phyloP scores from a whole-genome alignment of 2,329 filamentous ascomycete species.

The Fusarium mangiferae region DNA sequence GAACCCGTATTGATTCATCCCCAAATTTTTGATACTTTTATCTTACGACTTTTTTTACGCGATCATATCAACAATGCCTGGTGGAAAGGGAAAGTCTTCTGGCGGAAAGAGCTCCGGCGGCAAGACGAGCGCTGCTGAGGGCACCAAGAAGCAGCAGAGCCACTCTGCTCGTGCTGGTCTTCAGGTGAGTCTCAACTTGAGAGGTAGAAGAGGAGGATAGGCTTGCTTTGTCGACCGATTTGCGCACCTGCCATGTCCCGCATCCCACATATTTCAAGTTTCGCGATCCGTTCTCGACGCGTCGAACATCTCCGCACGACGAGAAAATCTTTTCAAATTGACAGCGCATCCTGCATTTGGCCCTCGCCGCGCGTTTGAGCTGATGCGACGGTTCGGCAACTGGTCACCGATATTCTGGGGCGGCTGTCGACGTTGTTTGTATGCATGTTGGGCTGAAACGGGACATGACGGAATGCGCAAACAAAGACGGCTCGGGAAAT shows the following conservation, averaged over 20 bases:
- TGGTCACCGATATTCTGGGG: conserved; percentile 12
- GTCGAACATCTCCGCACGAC: conserved; percentile 40
- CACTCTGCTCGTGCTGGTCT: conserved; percentile 95
- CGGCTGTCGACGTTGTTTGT: neutral
- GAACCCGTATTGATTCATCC: conserved; percentile 33
- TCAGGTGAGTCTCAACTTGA: conserved; percentile 73
- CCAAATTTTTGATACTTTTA: conserved; percentile 24
- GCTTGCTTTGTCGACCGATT: conserved; percentile 32
- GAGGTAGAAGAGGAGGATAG: conserved; percentile 10
- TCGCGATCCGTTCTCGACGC: conserved; percentile 37
- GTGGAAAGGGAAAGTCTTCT: conserved; percentile 92
- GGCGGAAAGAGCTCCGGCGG: conserved; percentile 89
- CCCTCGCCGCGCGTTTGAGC: neutral
- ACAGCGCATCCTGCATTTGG: conserved; percentile 9
- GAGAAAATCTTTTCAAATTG: conserved; percentile 32
- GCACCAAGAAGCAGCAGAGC: conserved; percentile 89
- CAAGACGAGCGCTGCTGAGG: conserved; percentile 73
- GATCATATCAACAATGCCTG: conserved; percentile 66
- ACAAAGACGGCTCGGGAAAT: conserved; percentile 15
- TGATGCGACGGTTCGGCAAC: conserved; percentile 17
- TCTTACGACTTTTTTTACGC: conserved; percentile 37
- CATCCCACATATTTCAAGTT: conserved; percentile 40
- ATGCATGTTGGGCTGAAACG: conserved; percentile 21
- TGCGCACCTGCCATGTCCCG: conserved; percentile 42
- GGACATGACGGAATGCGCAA: conserved; percentile 29